Conservation (phyloP, 805 yeast species). For the Candida awuae region DNA sequence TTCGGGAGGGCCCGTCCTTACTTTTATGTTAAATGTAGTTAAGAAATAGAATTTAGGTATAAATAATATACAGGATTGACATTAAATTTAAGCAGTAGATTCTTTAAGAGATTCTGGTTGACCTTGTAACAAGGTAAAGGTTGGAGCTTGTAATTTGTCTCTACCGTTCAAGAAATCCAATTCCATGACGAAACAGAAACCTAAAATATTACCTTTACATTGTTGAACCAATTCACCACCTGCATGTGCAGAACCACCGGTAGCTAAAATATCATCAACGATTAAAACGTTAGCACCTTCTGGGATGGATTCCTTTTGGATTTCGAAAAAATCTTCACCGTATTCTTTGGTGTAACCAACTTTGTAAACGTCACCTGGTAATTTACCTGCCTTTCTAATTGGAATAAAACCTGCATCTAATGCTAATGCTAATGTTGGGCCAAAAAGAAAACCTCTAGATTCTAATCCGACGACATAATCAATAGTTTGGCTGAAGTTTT, state of each 20-base stretch:
- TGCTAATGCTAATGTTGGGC: constrained; percentile 89
- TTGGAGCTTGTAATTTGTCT: constrained; percentile 75
- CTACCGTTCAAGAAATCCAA: constrained; percentile 92
- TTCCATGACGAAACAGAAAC: constrained; percentile 87
- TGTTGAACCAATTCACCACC: constrained; percentile 77
- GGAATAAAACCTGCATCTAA: constrained; percentile 89
- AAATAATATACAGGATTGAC: not conserved
- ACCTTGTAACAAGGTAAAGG: constrained; percentile 82
- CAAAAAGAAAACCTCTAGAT: constrained; percentile 94
- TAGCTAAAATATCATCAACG: constrained; percentile 95
- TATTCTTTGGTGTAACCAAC: constrained; percentile 86
- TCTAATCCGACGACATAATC: constrained; percentile 93
- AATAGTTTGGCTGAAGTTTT: constrained; percentile 43
- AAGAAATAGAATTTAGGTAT: not conserved
- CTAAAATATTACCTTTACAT: constrained; percentile 65
- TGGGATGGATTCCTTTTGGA: constrained; percentile 76
- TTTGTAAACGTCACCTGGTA: constrained; percentile 74
- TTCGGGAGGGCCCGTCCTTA: too few species aligned
- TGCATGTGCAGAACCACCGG: constrained; percentile 94
- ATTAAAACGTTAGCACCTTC: constrained; percentile 74
- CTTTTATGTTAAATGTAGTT: too few species aligned
- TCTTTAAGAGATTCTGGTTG: constrained; percentile 49
- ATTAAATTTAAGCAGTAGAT: constrained; percentile 3
- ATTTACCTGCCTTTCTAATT: constrained; percentile 88
- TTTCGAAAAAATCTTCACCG: constrained; percentile 82